These are phyloP conservation scores for Yamadazyma oceani DNA, from an alignment of 1,139 yeast genomes.

Conservation along the genomic window DNA sequence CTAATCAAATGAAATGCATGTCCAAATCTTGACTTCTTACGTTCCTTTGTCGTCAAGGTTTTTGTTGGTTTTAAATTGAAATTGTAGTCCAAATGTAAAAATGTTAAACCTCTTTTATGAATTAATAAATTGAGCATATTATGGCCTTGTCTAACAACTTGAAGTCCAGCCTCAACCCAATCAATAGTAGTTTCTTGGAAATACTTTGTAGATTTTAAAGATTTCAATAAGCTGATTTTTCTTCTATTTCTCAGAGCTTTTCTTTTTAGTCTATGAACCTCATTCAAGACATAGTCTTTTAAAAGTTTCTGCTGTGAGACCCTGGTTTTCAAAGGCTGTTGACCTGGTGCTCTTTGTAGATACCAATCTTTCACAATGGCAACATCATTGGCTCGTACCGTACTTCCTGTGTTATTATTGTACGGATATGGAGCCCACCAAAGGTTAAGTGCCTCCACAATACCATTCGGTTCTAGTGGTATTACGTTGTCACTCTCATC, in stretches of 20 bases:
- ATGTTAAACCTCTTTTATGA: constrained; percentile 89
- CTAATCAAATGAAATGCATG: constrained; percentile 93
- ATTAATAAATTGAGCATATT: constrained; percentile 89
- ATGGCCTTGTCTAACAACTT: constrained; percentile 89
- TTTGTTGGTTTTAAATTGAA: constrained; percentile 96
- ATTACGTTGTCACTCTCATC: constrained; percentile 9
- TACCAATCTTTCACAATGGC: constrained; percentile 85
- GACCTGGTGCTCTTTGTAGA: constrained; percentile 59
- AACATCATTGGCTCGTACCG: constrained; percentile 86
- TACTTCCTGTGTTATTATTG: constrained; percentile 68
- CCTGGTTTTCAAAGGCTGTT: constrained; percentile 71
- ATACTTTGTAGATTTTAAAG: constrained; percentile 75
- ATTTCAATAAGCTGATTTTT: constrained; percentile 61
- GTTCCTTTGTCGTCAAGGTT: constrained; percentile 92
- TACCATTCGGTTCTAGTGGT: constrained; percentile 37
- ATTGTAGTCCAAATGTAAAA: constrained; percentile 90
- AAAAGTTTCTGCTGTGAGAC: constrained; percentile 86
- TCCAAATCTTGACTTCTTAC: constrained; percentile 95
- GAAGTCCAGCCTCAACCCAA: constrained; percentile 98
- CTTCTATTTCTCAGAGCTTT: constrained; percentile 35
- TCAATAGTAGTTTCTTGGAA: constrained; percentile 91
- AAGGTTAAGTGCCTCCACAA: constrained; percentile 60
- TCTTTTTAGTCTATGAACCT: constrained; percentile 47
- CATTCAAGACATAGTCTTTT: constrained; percentile 72
- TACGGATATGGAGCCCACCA: constrained; percentile 88